These are phyloP conservation scores for Puccinia polysora DNA, from an alignment of 1,284 basidiomycete species.

Conservation along the genomic window DNA sequence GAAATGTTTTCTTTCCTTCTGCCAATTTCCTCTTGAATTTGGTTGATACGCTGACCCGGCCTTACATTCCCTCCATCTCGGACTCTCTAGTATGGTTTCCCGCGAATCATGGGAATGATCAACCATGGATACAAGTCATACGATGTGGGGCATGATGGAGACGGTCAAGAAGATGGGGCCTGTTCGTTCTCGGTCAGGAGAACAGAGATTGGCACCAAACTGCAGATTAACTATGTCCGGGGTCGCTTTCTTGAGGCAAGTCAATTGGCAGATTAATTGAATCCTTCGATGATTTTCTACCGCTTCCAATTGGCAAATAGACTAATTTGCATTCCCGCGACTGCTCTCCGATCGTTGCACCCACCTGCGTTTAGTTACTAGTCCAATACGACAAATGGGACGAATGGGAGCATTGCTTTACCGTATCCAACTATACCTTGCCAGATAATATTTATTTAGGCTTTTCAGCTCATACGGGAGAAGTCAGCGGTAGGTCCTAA, in stretches of 20 bases:
- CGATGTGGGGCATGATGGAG: slow-evolving; percentile 76
- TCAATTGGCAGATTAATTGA: background rate
- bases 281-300: slow-evolving; percentile 40
- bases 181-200: slow-evolving; percentile 68
- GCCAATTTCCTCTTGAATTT: background rate
- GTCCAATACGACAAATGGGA: slow-evolving; percentile 65
- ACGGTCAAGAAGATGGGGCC: slow-evolving; percentile 61
- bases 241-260: slow-evolving; percentile 72
- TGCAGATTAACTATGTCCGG: slow-evolving; percentile 80
- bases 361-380: slow-evolving; percentile 55
- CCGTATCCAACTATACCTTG: slow-evolving; percentile 64
- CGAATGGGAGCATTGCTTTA: slow-evolving; percentile 90
- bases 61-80: background rate
- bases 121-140: slow-evolving; percentile 84
- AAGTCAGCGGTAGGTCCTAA: slow-evolving; percentile 59
- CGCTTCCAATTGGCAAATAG: background rate
- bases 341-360: slow-evolving; percentile 19
- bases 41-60: background rate
- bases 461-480: slow-evolving; percentile 86
- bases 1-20: background rate
- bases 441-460: slow-evolving; percentile 75
- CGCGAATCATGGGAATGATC: slow-evolving; percentile 75
- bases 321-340: slow-evolving; percentile 24
- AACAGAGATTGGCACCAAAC: slow-evolving; percentile 80
- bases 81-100: slow-evolving; percentile 65